Evolutionary conservation across 2,329 filamentous ascomycete genomes (phyloP), one percentile per base, ranked within the genome.

Genomic region (Botrytis paeoniae): DNA sequence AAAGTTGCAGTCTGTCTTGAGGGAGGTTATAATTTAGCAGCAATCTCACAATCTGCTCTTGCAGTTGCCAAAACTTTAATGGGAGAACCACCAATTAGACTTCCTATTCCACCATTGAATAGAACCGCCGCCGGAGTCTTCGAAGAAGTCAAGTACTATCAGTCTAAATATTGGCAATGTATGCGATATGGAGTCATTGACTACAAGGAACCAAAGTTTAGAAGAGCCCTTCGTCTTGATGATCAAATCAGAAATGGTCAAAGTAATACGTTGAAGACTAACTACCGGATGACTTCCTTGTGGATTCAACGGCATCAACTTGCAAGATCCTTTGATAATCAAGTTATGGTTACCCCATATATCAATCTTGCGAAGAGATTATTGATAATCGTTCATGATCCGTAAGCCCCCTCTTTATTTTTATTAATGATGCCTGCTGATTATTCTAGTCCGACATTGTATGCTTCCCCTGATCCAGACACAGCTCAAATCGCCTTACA

Each of bases 1-100:
- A 97, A 95, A 80, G 87, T 99, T 22, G 93, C 93, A 3, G 95
- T 98, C 14, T 98, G 95, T 80, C 86, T 99, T 3, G 96, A 99
- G 83, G 96, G 96, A 35, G 96, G 96, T 14, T 99, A 99, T 83
- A 98, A 98, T 78, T 89, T 99, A 37, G 86, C 90, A 65, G 96
- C 96, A 0, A 99, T 99, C 73, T 97, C 96, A 0, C 91, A 93
- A 73, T 98, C 96, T 7, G 95, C 96, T 1, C 87, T 98, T 7
- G 94, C 95, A 4, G 96, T 99, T 1, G 96, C 94, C 1, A 90
- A 91, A 74, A 98, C 95, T 0, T 86, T 99, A 62, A 98, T 99
- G 94, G 94, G 96, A 35, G 95, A 99, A 79, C 93, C 95, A 18
- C 96, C 96, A 4, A 87, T 88, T 60, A 84, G 86, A 78, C 87